Conservation (phyloP, 192 early-diverging fungal genomes). For the Coemansia sp. region DNA sequence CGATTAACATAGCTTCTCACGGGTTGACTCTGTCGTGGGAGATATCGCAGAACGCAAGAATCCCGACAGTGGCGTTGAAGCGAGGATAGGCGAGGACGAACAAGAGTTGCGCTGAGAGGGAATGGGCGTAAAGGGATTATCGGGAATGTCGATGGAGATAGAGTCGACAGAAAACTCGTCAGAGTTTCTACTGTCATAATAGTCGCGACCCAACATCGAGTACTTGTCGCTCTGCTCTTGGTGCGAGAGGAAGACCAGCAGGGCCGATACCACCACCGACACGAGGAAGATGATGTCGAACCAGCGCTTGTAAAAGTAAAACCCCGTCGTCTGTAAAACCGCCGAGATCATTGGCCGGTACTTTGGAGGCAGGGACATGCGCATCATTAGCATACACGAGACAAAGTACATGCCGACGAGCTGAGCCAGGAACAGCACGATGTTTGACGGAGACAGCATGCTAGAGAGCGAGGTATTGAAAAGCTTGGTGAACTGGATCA, state of each 20-base stretch:
- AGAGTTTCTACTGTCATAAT: slow-evolving; percentile 38
- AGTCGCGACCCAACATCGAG: slow-evolving; percentile 48
- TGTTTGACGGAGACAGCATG: slow-evolving; percentile 70
- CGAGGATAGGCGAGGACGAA: slow-evolving; percentile 29
- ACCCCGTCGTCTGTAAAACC: slow-evolving; percentile 78
- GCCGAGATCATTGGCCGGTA: slow-evolving; percentile 81
- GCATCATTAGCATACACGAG: slow-evolving; percentile 90
- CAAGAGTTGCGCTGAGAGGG: slow-evolving; percentile 37
- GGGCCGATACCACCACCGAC: slow-evolving; percentile 68
- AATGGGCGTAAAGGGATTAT: slow-evolving; percentile 28
- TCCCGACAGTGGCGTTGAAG: slow-evolving; percentile 17
- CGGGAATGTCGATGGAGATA: slow-evolving; percentile 45
- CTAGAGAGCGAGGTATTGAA: slow-evolving; percentile 66
- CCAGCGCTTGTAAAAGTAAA: slow-evolving; percentile 92
- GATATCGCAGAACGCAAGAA: slow-evolving; percentile 5
- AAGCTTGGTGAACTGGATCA: slow-evolving; percentile 81
- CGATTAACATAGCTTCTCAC: slow-evolving; percentile 24
- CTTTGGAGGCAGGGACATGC: slow-evolving; percentile 80
- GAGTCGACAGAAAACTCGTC: slow-evolving; percentile 37
- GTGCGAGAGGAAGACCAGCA: slow-evolving; percentile 72
- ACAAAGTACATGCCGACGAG: slow-evolving; percentile 94
- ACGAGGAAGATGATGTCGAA: slow-evolving; percentile 91
- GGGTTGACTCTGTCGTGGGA: slow-evolving; percentile 5
- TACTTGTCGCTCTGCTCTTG: slow-evolving; percentile 59
- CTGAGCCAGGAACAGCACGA: slow-evolving; percentile 80